phyloP scores from a whole-genome alignment of 306 rosid genomes.

The Vachellia collinsii region DNA sequence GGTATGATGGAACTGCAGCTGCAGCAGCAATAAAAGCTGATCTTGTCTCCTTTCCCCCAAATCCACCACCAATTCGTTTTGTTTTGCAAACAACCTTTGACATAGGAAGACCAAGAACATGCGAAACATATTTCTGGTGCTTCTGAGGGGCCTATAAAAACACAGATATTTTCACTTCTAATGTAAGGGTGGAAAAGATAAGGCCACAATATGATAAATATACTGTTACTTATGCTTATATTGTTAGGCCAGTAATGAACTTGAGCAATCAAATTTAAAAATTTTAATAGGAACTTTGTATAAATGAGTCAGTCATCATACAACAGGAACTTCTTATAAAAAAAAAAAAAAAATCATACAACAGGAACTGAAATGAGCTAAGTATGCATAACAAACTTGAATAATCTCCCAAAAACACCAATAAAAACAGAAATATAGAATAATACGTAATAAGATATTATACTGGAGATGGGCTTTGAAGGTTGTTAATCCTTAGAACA shows the following conservation, averaged over 20 bases:
- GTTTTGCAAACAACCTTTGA: slow-evolving; percentile 95
- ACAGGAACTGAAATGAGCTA: neutral
- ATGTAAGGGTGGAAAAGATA: neutral
- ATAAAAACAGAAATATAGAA: neutral
- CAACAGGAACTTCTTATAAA: neutral
- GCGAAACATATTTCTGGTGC: slow-evolving; percentile 88
- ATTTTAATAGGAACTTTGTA: neutral
- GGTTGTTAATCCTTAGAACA: neutral
- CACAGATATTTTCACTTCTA: slow-evolving; percentile 18
- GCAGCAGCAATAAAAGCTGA: slow-evolving; percentile 83
- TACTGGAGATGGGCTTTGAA: neutral
- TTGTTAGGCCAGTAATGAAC: slow-evolving; percentile 9
- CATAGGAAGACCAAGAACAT: slow-evolving; percentile 92
- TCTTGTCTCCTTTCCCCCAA: slow-evolving; percentile 99
- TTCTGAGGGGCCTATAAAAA: slow-evolving; percentile 86
- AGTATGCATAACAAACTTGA: neutral
- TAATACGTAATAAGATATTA: neutral
- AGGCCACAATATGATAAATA: slow-evolving; percentile 13
- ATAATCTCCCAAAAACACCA: neutral
- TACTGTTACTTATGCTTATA: neutral
- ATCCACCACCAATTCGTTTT: slow-evolving; percentile 96
- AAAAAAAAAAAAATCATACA: slow-evolving; percentile 3
- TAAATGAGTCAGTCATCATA: no score
- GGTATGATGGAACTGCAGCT: slow-evolving; percentile 87
- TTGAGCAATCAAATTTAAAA: neutral